A percentile compares a stretch with the other conserved stretches of the same genome.
Evolutionary conservation across 345 rosid genomes (phyloP).

Genomic region (Linum lewisii): DNA sequence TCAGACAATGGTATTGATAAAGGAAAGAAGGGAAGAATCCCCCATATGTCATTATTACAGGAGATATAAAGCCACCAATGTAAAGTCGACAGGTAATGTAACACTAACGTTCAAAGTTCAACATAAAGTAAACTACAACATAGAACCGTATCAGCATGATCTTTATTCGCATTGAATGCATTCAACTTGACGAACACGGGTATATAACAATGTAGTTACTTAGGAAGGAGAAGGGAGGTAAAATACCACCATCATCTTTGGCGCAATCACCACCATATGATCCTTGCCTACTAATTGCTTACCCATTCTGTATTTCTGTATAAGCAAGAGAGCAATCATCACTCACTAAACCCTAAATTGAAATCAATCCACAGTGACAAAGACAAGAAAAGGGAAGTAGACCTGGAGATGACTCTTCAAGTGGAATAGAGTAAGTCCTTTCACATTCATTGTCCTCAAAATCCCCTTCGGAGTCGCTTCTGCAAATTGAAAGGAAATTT

Average conservation of each 20-base stretch:
- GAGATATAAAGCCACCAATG: no score
- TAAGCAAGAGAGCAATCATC: constrained; percentile 13
- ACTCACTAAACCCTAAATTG: background rate
- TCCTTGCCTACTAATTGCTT: constrained; percentile 64
- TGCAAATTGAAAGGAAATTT: constrained; percentile 21
- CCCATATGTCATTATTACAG: no score
- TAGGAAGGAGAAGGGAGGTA: background rate
- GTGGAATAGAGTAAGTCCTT: constrained; percentile 84
- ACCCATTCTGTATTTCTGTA: constrained; percentile 81
- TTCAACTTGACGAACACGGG: background rate
- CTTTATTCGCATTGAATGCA: no score
- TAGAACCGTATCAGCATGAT: background rate
- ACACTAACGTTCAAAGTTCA: background rate
- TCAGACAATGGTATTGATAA: no score
- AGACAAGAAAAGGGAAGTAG: background rate
- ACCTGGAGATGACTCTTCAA: constrained; percentile 95
- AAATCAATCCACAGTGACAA: background rate
- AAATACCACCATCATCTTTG: constrained; percentile 36
- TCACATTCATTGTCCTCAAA: constrained; percentile 87
- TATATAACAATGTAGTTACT: background rate
- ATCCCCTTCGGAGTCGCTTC: constrained; percentile 97
- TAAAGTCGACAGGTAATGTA: no score
- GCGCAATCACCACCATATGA: constrained; percentile 35
- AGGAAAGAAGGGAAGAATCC: no score
- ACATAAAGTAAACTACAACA: background rate